A percentile compares a stretch with the other conserved stretches of the same genome.
These are phyloP conservation scores for Cucumis variabilis DNA, from an alignment of 331 rosid genomes.

Conservation along the genomic window DNA sequence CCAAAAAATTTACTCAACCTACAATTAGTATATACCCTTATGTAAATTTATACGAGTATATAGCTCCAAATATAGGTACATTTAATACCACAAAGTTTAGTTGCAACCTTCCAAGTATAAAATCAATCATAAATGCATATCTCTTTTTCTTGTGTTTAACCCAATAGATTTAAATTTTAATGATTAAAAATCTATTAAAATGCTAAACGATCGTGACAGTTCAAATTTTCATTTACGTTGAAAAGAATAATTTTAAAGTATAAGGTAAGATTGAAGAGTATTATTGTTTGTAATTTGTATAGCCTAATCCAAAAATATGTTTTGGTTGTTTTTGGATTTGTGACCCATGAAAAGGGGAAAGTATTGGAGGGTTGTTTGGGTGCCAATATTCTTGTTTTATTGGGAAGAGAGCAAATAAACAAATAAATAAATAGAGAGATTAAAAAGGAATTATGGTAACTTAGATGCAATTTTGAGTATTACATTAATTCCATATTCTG, in stretches of 20 bases:
- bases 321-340: not conserved
- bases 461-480: not conserved
- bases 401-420: not conserved
- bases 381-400: constrained; percentile 28
- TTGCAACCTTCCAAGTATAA: not conserved
- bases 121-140: too few species aligned
- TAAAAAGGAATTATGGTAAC: not conserved
- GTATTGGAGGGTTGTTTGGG: not conserved
- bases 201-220: too few species aligned
- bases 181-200: too few species aligned
- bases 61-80: not conserved
- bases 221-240: too few species aligned
- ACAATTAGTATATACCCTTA: not conserved
- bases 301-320: not conserved
- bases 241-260: too few species aligned
- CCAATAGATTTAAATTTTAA: too few species aligned
- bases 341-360: not conserved
- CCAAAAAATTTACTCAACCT: not conserved
- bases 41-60: not conserved
- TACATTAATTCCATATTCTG: constrained; percentile 23
- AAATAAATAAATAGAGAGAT: not conserved
- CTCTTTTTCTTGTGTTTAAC: too few species aligned
- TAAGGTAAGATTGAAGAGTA: too few species aligned
- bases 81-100: not conserved
- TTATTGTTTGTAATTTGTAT: too few species aligned